These are phyloP conservation scores for Exophiala xenobiotica DNA, from an alignment of 2,329 filamentous ascomycete genomes.

Conservation along the genomic window DNA sequence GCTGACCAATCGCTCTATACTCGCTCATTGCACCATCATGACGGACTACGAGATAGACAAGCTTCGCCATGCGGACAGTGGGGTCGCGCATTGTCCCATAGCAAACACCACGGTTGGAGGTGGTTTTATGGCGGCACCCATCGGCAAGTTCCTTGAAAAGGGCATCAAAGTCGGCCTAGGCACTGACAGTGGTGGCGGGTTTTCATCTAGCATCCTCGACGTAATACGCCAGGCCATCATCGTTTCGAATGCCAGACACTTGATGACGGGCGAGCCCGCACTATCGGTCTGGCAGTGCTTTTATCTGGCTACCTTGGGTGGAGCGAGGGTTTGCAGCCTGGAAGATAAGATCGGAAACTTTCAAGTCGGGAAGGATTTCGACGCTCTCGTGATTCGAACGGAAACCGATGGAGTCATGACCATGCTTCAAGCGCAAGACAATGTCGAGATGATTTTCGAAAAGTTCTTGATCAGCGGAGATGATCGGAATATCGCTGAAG, in stretches of 20 bases:
- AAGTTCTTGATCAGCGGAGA: conserved; percentile 67
- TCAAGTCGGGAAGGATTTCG: conserved; percentile 36
- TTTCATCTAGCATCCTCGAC: conserved; percentile 57
- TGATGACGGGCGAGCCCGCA: conserved; percentile 40
- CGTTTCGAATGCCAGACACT: conserved; percentile 33
- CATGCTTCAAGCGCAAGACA: conserved; percentile 54
- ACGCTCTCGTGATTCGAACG: conserved; percentile 30
- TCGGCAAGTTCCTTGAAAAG: conserved; percentile 52
- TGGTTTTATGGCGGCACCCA: conserved; percentile 59
- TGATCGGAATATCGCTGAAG: conserved; percentile 58
- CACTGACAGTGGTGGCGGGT: conserved; percentile 61
- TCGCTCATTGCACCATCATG: conserved; percentile 64
- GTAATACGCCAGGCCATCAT: conserved; percentile 58
- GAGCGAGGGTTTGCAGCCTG: conserved; percentile 59
- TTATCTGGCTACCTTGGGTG: conserved; percentile 61
- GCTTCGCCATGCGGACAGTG: conserved; percentile 48
- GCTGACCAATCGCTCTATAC: conserved; percentile 53
- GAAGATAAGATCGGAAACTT: conserved; percentile 41
- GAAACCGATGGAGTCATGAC: conserved; percentile 50
- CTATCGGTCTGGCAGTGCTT: conserved; percentile 56
- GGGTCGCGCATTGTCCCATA: conserved; percentile 60
- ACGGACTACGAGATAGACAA: conserved; percentile 51
- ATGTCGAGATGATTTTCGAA: conserved; percentile 51
- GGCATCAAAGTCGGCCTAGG: conserved; percentile 62
- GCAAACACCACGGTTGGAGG: conserved; percentile 60